Percentiles rank a stretch among this genome's conserved stretches.
Conservation (phyloP, 768 basidiomycete genomes). For the Panaeolus cyanescens region DNA sequence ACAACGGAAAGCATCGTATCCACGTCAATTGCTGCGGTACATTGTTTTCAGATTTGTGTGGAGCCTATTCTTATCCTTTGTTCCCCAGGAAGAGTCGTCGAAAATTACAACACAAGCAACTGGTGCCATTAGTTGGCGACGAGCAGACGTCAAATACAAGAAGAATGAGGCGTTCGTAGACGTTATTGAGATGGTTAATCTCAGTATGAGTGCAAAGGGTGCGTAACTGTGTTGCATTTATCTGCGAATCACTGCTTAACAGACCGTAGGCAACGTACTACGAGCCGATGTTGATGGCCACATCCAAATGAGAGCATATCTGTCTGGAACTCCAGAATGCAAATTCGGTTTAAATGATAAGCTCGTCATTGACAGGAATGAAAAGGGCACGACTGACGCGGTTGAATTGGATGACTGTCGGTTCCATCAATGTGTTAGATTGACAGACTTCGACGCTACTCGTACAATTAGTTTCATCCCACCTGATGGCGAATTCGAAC, state of each 20-base stretch:
- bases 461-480: constrained; percentile 97
- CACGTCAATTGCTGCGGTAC: constrained; percentile 78
- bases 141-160: constrained; percentile 96
- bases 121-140: constrained; percentile 93
- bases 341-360: constrained; percentile 99
- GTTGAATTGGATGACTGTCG: constrained; percentile 98
- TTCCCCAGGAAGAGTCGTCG: constrained; percentile 85
- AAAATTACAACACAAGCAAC: constrained; percentile 98
- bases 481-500: constrained; percentile 97
- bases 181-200: constrained; percentile 94
- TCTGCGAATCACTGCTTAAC: not conserved
- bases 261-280: constrained; percentile 69
- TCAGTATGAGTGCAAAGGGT: constrained; percentile 98
- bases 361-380: constrained; percentile 90
- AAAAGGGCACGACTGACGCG: constrained; percentile 66
- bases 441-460: constrained; percentile 92
- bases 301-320: constrained; percentile 96
- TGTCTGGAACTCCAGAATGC: constrained; percentile 97
- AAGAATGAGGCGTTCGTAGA: constrained; percentile 99
- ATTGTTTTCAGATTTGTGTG: constrained; percentile 18
- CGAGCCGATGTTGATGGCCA: constrained; percentile 98
- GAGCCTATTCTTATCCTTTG: not conserved
- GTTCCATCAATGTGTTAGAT: constrained; percentile 97
- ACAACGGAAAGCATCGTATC: constrained; percentile 96
- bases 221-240: constrained; percentile 13